Evolutionary conservation across 2,329 filamentous ascomycete species (phyloP).

Genomic region (Ceratocystis eucalypticola): DNA sequence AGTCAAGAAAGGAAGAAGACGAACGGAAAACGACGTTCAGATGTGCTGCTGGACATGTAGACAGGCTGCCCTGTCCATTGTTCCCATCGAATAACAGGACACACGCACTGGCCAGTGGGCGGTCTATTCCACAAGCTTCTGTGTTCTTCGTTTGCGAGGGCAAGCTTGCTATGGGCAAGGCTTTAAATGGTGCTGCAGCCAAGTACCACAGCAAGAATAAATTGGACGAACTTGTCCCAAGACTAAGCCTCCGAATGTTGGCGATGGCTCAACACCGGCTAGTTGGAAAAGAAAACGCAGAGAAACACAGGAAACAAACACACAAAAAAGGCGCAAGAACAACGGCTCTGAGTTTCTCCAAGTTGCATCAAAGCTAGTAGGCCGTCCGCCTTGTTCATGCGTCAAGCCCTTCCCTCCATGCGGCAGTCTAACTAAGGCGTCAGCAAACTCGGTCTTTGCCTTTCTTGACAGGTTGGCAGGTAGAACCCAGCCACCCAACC

Average conservation of each 20-base stretch:
- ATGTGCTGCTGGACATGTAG: background rate
- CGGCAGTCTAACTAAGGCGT: no score
- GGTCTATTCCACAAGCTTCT: background rate
- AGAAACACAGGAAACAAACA: background rate
- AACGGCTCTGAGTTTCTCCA: no score
- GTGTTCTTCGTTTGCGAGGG: no score
- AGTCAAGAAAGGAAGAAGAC: background rate
- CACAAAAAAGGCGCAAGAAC: no score
- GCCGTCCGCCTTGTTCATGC: no score
- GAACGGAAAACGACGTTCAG: background rate
- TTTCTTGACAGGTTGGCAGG: conserved; percentile 2
- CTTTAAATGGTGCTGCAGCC: conserved; percentile 2
- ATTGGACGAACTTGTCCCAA: background rate
- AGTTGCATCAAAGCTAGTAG: no score
- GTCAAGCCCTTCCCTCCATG: no score
- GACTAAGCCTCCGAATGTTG: background rate
- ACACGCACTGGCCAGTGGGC: background rate
- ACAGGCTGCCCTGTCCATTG: background rate
- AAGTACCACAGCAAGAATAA: background rate
- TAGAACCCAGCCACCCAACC: background rate
- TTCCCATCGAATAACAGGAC: background rate
- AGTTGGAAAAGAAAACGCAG: no score
- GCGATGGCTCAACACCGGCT: background rate
- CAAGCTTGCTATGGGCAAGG: background rate
- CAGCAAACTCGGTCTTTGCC: background rate